phyloP scores from a whole-genome alignment of 1,284 basidiomycete genomes.

The Amylostereum areolatum region DNA sequence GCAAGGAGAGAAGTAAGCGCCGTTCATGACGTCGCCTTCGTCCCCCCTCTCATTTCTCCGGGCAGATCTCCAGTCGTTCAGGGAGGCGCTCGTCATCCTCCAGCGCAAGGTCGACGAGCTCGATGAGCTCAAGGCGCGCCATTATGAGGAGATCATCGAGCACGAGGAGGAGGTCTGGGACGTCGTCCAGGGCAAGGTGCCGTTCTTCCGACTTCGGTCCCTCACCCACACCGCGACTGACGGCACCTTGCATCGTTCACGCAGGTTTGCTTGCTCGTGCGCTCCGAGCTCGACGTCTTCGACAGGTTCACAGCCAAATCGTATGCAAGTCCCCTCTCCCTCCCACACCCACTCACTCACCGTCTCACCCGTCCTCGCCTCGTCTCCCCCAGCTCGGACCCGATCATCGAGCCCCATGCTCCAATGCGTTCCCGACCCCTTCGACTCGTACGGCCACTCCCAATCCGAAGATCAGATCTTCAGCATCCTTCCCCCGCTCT shows the following conservation, averaged over 20 bases:
- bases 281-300: constrained; percentile 77
- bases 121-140: constrained; percentile 72
- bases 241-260: too few relatives aligned
- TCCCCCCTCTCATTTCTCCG: background rate
- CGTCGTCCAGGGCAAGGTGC: constrained; percentile 76
- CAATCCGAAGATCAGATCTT: constrained; percentile 90
- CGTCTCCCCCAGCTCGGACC: constrained; percentile 62
- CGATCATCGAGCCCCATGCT: constrained; percentile 88
- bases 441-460: constrained; percentile 86
- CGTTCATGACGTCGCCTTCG: background rate
- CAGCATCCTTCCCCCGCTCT: constrained; percentile 81
- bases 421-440: constrained; percentile 86
- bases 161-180: constrained; percentile 95
- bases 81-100: constrained; percentile 76
- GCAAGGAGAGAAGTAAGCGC: constrained; percentile 53
- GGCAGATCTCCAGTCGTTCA: constrained; percentile 78
- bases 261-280: constrained; percentile 67
- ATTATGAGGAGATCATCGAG: constrained; percentile 85
- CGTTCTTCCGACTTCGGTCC: constrained; percentile 5
- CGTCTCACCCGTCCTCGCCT: constrained; percentile 3
- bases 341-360: background rate
- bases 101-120: constrained; percentile 88
- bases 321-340: constrained; percentile 37
- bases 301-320: constrained; percentile 87
- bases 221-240: background rate